phyloP scores from a whole-genome alignment of 1,139 yeast genomes.

The Geotrichum bryndzae region DNA sequence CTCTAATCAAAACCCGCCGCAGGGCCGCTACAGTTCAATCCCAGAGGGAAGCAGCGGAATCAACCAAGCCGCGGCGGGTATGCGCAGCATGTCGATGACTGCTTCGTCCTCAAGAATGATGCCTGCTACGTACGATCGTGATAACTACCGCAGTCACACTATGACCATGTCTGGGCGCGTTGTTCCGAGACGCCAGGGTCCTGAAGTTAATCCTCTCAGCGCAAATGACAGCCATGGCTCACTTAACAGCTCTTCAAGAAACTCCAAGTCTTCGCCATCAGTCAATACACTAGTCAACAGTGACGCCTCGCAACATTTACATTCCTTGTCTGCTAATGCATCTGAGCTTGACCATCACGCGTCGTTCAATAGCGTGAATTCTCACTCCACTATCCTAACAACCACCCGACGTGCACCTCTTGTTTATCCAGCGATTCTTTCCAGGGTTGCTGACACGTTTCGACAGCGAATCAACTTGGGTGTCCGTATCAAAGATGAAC shows the following conservation, averaged over 20 bases:
- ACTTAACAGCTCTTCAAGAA: not conserved
- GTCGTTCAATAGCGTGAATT: conserved; percentile 21
- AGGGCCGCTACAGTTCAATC: conserved; percentile 4
- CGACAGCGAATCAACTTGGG: conserved; percentile 65
- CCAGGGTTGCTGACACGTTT: conserved; percentile 77
- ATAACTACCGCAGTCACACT: conserved; percentile 19
- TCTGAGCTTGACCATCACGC: conserved; percentile 16
- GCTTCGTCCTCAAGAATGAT: conserved; percentile 10
- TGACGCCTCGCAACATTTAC: conserved; percentile 13
- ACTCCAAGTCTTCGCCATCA: conserved; percentile 10
- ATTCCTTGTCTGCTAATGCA: conserved; percentile 22
- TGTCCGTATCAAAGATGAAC: conserved; percentile 86
- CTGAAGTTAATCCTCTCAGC: conserved; percentile 17
- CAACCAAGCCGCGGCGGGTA: conserved; percentile 4
- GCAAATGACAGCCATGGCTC: not conserved
- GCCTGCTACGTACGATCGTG: conserved; percentile 19
- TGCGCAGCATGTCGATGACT: conserved; percentile 27
- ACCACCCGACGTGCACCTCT: conserved; percentile 50
- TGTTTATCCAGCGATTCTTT: conserved; percentile 84
- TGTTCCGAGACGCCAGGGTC: conserved; percentile 29
- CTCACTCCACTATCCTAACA: conserved; percentile 37
- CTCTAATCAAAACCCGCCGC: not conserved
- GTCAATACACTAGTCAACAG: not conserved
- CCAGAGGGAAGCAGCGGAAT: conserved; percentile 2
- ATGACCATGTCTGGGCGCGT: conserved; percentile 32